Conservation (phyloP, 768 basidiomycete genomes). For the Xanthoconium purpureum region DNA sequence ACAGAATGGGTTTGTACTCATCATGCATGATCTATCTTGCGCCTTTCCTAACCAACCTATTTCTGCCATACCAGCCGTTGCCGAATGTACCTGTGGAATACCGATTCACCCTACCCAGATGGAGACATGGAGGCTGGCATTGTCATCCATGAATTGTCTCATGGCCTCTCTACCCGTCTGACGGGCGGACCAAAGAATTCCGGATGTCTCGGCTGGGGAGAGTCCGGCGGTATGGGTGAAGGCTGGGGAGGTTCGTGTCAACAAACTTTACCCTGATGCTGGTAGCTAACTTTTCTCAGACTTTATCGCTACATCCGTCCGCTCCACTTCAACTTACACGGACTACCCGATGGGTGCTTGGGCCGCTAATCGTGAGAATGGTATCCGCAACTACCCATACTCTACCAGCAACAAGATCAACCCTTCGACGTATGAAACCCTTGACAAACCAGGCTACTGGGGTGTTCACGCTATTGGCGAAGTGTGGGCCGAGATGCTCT, state of each 20-base stretch:
- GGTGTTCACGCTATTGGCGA: conserved; percentile 91
- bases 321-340: conserved; percentile 66
- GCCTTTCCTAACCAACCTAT: background rate
- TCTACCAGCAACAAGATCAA: conserved; percentile 75
- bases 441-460: conserved; percentile 93
- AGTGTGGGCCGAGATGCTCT: conserved; percentile 93
- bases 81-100: conserved; percentile 98
- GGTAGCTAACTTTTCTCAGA: conserved; percentile 37
- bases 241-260: conserved; percentile 76
- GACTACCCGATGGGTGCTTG: conserved; percentile 93
- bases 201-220: conserved; percentile 93
- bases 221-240: conserved; percentile 96
- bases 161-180: conserved; percentile 90
- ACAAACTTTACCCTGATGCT: background rate
- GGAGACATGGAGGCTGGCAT: conserved; percentile 97
- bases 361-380: conserved; percentile 75
- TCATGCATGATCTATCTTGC: background rate
- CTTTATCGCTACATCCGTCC: conserved; percentile 83
- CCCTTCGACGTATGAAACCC: conserved; percentile 90
- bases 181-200: conserved; percentile 94
- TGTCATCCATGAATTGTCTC: conserved; percentile 85
- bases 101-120: conserved; percentile 84
- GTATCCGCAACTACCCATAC: conserved; percentile 89
- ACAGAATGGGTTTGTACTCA: conserved; percentile 56
- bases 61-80: conserved; percentile 46